Base-by-base conservation (phyloP, 768 basidiomycete genomes). In the Kockovaella imperatae region DNA sequence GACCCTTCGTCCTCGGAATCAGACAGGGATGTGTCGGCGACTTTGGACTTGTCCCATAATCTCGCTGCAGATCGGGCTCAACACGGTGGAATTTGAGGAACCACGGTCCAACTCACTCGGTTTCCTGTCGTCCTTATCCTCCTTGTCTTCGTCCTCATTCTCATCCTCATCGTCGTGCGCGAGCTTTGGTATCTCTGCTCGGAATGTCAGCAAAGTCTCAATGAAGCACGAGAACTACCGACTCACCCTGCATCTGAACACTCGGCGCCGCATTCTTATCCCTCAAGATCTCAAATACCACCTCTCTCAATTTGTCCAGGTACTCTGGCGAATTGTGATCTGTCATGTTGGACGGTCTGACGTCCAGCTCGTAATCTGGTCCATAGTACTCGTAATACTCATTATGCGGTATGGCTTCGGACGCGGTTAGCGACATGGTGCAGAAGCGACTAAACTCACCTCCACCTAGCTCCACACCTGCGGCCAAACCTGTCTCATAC, bases 381-480 rank as follows among this genome's bases (percentile, higher is more conserved):
- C 95, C 95, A 70, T 96, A 97, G 72, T 97, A 97, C 67, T 97
- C 93, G 65, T 91, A 97, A 73, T 97, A 99, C 73, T 99, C 95
- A 64, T 97, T 99, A 55, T 91, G 84, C 2, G 95, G 95, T 45
- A 99, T 93, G 66, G 87, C 93, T 91, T n/a, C 62, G n/a, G 26
- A 5, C 21, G 21, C 13, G 6, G 39, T 28, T 18, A 42, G 43
- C 45, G 35, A 7, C 15, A 21, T 5, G n/a, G 11, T 1, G 20
- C 50, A 17, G 14, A 21, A 25, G 23, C n/a, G 18, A 20, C 10
- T 28, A 36, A 6, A 59, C 72, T 45, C 74, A 90, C 91, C 81
- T 59, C 81, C 77, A 17, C 82, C 83, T 13, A 99, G 79, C 70
- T 97, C 90, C 18, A 91, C 86, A 10, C 95, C 95, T 20, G 93